Evolutionary conservation across 2,329 filamentous ascomycete species (phyloP), one percentile per base, ranked within the genome.

Genomic region (Talaromyces sp.): DNA sequence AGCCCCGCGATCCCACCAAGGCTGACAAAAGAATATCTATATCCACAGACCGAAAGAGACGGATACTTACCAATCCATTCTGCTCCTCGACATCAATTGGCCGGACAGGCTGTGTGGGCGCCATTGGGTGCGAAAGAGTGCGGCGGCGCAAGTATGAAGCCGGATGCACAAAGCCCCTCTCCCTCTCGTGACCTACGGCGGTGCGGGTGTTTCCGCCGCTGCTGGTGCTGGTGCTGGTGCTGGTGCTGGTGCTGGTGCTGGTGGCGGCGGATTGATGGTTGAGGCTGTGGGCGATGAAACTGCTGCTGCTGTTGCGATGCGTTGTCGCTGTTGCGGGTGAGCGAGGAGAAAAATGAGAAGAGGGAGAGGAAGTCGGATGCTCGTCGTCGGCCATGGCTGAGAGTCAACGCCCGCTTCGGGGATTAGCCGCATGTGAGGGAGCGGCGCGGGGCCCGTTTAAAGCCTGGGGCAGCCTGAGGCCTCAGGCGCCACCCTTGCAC

Each of bases 31-130:
- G 51, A 24, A 21, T 8, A 21, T 46, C 7, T 46, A 13, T 46
- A 46, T 14, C 11, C 6, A 24, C 9, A 46, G 3, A 21, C 11
- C 6, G 7, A 46, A 46, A 11, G 1, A n/a, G 13, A 26, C 8
- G 51, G 60, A 58, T 14, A 71, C 77, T 73, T 68, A 81, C 79
- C 72, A 82, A 70, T 65, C 77, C 80, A 61, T 78, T 73, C 69
- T 76, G 74, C 72, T 82, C 79, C 70, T 81, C 80, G 67, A 73
- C 71, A 65, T 82, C 78, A 65, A 81, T 75, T 55, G 76, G 73
- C 68, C 76, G 77, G 65, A 80, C 77, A 58, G 73, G 69, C 65
- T 73, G 70, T 50, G 69, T 59, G 60, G 75, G 71, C 64, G 74
- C 68, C 70, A 77, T 77, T 73, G 76, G 73, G 66, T 72, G 70